These are phyloP conservation scores for Huiozyma sinensis DNA, from an alignment of 805 yeast genomes.

Conservation along the genomic window DNA sequence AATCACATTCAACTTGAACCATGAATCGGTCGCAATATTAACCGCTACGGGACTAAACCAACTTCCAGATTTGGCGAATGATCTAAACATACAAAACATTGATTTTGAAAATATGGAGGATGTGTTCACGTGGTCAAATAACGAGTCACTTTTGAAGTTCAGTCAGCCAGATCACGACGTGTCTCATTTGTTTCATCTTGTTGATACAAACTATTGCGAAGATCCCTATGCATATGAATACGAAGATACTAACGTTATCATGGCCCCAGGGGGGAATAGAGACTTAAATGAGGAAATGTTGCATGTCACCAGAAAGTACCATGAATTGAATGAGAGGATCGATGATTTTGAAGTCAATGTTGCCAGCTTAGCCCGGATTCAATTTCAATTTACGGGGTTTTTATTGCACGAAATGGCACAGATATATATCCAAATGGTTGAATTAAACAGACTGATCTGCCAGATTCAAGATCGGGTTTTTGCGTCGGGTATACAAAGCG, in stretches of 20 bases:
- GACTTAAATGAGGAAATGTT: constrained; percentile 24
- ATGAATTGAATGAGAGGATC: constrained; percentile 24
- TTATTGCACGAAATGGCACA: constrained; percentile 27
- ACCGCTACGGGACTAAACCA: constrained; percentile 27
- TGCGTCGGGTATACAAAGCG: constrained; percentile 10
- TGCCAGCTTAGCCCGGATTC: constrained; percentile 28
- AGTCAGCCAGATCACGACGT: constrained; percentile 11
- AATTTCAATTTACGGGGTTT: constrained; percentile 28
- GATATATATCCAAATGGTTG: constrained; percentile 23
- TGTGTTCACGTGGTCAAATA: constrained; percentile 18
- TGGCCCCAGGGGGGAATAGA: constrained; percentile 23
- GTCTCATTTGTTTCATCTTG: constrained; percentile 12
- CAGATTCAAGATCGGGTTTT: constrained; percentile 19
- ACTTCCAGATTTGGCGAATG: constrained; percentile 21
- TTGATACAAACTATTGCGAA: constrained; percentile 23
- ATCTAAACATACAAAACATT: constrained; percentile 23
- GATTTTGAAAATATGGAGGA: constrained; percentile 23
- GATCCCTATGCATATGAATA: constrained; percentile 24
- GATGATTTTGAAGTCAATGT: constrained; percentile 29
- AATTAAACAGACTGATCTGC: constrained; percentile 22
- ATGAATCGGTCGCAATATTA: constrained; percentile 27
- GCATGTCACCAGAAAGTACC: constrained; percentile 23
- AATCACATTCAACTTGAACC: constrained; percentile 21
- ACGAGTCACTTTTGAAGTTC: constrained; percentile 4
- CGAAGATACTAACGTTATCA: constrained; percentile 20